These are phyloP conservation scores for Funneliformis caledonium DNA, from an alignment of 371 early-diverging fungal species.

Conservation along the genomic window DNA sequence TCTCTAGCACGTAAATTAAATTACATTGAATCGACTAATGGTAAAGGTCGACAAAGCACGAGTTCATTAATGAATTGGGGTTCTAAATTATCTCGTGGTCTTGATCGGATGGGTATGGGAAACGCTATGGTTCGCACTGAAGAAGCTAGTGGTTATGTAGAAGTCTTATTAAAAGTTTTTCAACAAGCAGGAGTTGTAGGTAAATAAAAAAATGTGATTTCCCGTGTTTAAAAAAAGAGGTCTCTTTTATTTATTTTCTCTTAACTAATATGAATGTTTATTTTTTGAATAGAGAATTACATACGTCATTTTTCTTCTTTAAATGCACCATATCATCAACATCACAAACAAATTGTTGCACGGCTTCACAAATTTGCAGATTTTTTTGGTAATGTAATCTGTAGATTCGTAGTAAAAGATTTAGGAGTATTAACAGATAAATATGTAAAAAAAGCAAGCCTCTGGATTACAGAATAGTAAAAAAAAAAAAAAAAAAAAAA, in stretches of 20 bases:
- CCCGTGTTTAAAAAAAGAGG: not conserved
- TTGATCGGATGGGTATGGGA: slow-evolving; percentile 39
- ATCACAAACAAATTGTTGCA: slow-evolving; percentile 29
- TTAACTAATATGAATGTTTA: not conserved
- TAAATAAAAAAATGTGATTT: not conserved
- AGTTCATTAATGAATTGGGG: slow-evolving; percentile 40
- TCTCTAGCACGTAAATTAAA: slow-evolving; percentile 38
- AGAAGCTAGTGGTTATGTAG: slow-evolving; percentile 38
- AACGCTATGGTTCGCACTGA: slow-evolving; percentile 35
- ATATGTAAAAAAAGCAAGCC: slow-evolving; percentile 38
- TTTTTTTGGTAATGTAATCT: slow-evolving; percentile 38
- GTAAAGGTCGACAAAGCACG: slow-evolving; percentile 37
- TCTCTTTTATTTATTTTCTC: not conserved
- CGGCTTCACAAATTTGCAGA: slow-evolving; percentile 38
- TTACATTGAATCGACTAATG: slow-evolving; percentile 40
- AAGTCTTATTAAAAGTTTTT: slow-evolving; percentile 36
- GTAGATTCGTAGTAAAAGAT: slow-evolving; percentile 40
- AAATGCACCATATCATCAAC: slow-evolving; percentile 29
- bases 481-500: not conserved
- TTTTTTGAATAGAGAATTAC: slow-evolving; percentile 20
- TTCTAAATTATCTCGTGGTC: slow-evolving; percentile 34
- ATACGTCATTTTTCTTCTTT: slow-evolving; percentile 26
- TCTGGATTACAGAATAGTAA: slow-evolving; percentile 31
- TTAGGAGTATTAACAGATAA: slow-evolving; percentile 39
- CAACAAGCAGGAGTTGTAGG: slow-evolving; percentile 30